Conservation (phyloP, 306 rosid genomes). For the Cyamopsis tetragonoloba region DNA sequence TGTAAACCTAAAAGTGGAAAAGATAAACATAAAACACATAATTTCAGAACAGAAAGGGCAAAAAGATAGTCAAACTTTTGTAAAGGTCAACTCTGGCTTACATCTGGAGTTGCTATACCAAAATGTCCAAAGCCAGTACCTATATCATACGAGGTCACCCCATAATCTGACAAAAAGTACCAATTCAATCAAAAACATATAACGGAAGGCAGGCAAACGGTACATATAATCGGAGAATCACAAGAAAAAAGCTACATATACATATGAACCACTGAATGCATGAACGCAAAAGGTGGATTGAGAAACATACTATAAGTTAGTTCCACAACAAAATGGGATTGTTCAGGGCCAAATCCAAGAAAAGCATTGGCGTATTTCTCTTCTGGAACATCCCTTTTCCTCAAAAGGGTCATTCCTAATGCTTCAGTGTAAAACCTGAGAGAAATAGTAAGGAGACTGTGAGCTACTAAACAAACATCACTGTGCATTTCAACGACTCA, state of each 20-base stretch:
- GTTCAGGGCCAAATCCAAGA: constrained; percentile 85
- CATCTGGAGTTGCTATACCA: constrained; percentile 82
- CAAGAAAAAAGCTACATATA: neutral
- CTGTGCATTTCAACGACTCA: neutral
- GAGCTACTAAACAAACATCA: constrained; percentile 16
- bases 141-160: constrained; percentile 78
- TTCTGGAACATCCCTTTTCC: constrained; percentile 83
- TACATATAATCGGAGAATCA: neutral
- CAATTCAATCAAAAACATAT: constrained; percentile 22
- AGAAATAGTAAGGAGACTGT: neutral
- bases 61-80: neutral
- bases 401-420: constrained; percentile 80
- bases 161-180: constrained; percentile 57
- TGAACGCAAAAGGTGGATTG: neutral
- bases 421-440: constrained; percentile 83
- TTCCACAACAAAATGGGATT: constrained; percentile 76
- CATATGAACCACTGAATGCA: constrained; percentile 7
- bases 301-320: constrained; percentile 75
- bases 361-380: constrained; percentile 92
- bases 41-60: neutral
- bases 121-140: constrained; percentile 97
- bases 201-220: neutral
- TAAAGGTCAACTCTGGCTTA: constrained; percentile 34
- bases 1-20: constrained; percentile 55
- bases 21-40: constrained; percentile 20